Conservation (phyloP, 78 protist genomes). For the Pigoraptor vietnamica region DNA sequence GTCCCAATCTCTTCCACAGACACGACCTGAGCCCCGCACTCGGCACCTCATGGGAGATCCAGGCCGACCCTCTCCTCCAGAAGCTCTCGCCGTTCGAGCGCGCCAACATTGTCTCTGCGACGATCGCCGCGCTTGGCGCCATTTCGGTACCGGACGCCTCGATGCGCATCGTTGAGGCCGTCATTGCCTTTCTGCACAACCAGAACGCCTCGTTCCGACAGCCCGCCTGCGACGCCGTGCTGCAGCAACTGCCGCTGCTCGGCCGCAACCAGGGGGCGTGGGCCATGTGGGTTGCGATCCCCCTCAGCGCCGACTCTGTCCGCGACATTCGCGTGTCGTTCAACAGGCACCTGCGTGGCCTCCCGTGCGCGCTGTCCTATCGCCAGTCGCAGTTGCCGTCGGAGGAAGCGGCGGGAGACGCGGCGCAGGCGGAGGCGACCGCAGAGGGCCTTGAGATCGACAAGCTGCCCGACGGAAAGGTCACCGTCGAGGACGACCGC, state of each 20-base stretch:
- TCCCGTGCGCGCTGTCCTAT: not conserved
- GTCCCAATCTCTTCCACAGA: too few species aligned
- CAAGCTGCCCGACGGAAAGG: not conserved
- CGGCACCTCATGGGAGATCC: not conserved
- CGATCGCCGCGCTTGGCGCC: not conserved
- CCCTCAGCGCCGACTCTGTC: not conserved
- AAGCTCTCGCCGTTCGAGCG: not conserved
- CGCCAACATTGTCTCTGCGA: not conserved
- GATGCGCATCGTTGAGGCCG: not conserved
- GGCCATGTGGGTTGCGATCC: not conserved
- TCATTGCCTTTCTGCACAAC: not conserved
- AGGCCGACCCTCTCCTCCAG: not conserved
- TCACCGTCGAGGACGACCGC: not conserved
- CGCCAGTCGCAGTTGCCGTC: not conserved
- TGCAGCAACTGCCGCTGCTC: not conserved
- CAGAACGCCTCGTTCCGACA: not conserved
- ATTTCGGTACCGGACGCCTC: not conserved
- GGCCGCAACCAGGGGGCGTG: not conserved
- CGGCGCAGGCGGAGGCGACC: not conserved
- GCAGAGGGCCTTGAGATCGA: not conserved
- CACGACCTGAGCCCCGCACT: not conserved
- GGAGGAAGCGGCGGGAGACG: not conserved
- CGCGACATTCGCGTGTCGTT: not conserved
- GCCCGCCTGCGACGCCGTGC: not conserved
- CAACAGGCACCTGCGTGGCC: not conserved